Evolutionary conservation across 1,284 basidiomycete genomes (phyloP).

Genomic region (Boletus sp.): DNA sequence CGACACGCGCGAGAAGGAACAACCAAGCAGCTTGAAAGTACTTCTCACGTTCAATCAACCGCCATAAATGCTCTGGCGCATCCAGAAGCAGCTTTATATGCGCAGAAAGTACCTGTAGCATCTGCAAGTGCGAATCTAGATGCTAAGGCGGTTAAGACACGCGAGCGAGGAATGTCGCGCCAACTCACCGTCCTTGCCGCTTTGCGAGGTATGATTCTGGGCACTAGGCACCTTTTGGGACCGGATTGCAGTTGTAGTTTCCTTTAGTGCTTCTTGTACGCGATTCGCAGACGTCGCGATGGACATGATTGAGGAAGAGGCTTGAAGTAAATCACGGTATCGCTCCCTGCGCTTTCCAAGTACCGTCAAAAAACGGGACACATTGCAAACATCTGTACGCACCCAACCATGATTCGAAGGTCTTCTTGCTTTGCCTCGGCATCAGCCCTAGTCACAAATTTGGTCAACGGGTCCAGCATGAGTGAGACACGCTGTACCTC

Average conservation of each 20-base stretch:
- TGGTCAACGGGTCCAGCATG: not conserved
- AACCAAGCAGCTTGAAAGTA: slow-evolving; percentile 84
- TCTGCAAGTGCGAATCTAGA: slow-evolving; percentile 64
- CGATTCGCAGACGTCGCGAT: slow-evolving; percentile 65
- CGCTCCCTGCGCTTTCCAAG: slow-evolving; percentile 78
- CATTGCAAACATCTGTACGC: slow-evolving; percentile 39
- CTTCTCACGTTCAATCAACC: slow-evolving; percentile 73
- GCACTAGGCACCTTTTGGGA: slow-evolving; percentile 44
- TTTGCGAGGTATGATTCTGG: slow-evolving; percentile 41
- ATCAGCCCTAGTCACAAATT: slow-evolving; percentile 55
- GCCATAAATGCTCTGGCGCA: slow-evolving; percentile 86
- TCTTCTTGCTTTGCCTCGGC: slow-evolving; percentile 91
- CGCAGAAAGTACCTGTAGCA: slow-evolving; percentile 75
- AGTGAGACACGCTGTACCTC: slow-evolving; percentile 44
- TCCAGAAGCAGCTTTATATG: slow-evolving; percentile 87
- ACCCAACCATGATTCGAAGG: slow-evolving; percentile 94
- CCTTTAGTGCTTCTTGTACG: slow-evolving; percentile 59
- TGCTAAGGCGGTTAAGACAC: slow-evolving; percentile 3
- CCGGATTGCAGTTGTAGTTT: slow-evolving; percentile 55
- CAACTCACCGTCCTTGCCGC: slow-evolving; percentile 50
- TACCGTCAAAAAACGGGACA: slow-evolving; percentile 33
- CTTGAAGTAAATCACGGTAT: slow-evolving; percentile 90
- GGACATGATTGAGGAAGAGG: slow-evolving; percentile 83
- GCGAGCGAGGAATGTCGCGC: not conserved
- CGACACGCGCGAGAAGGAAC: slow-evolving; percentile 81